Conservation (phyloP, 371 early-diverging fungal genomes). For the Umbelopsis sp. region DNA sequence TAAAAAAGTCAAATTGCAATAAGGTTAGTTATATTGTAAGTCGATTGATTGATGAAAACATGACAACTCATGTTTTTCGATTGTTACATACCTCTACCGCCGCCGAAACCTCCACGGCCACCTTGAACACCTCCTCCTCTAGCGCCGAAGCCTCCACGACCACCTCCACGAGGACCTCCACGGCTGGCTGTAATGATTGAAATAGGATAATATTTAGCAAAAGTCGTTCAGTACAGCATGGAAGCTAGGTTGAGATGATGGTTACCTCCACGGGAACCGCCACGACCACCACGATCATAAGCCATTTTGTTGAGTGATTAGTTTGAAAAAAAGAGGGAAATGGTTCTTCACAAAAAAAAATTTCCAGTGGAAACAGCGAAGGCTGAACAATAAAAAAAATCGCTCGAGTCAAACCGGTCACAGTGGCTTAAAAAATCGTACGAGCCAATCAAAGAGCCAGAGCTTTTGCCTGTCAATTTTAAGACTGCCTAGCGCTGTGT, state of each 20-base stretch:
- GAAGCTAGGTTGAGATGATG: not conserved
- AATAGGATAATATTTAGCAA: constrained; percentile 19
- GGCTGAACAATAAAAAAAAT: constrained; percentile 1
- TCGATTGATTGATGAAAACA: too few species aligned
- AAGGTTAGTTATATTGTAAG: not conserved
- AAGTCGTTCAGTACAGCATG: not conserved
- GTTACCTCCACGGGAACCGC: constrained; percentile 44
- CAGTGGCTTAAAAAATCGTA: constrained; percentile 7
- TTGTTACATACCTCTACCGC: constrained; percentile 20
- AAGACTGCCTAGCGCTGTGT: too few species aligned
- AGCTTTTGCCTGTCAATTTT: not conserved
- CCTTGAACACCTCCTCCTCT: constrained; percentile 58
- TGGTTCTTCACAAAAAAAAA: constrained; percentile 21
- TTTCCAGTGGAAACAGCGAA: not conserved
- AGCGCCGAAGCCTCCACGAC: constrained; percentile 48
- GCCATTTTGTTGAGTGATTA: constrained; percentile 12
- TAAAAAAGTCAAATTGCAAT: not conserved
- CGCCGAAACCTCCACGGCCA: constrained; percentile 29
- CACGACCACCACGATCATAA: constrained; percentile 42
- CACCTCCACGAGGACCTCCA: constrained; percentile 22
- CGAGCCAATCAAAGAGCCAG: not conserved
- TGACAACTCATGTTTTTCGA: too few species aligned
- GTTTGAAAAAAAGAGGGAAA: constrained; percentile 14
- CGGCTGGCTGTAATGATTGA: constrained; percentile 28
- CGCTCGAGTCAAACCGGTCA: not conserved